Base-by-base conservation (phyloP, 129 eudicot genomes). In the Heracleum sosnowskyi region DNA sequence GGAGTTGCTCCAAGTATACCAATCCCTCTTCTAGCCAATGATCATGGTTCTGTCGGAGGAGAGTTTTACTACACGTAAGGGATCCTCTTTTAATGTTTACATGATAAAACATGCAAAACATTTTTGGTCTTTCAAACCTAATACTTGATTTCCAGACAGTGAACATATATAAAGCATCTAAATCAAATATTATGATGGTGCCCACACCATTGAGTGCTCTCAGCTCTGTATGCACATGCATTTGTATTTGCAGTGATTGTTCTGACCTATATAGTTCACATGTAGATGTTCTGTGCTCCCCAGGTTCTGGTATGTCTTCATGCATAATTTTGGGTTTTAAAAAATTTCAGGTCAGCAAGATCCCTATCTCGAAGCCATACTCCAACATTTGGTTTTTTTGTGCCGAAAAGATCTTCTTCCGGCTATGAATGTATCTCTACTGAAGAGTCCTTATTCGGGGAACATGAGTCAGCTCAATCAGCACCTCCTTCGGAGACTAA, bases 271-370 rank as follows among this genome's bases (percentile, higher is more conserved):
- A 31, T 12, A 4, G 37, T 64, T 64, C 37, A 63, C 69, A 12
- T 64, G 22, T 64, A 29, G 39, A 66, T 66, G 40, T 31, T 29
- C 72, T 31, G 75, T 39, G 29, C 42, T 22, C 28, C 39, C 4
- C 47, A 36, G 12, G 69, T 78, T 35, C 60, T 20, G 40, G 40
- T 47, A 46, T 28, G 68, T 39, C 7, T 53, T 29, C 17, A 55
- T 77, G 49, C 34, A 53, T 26, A 26, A 9, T 36, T 71, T 51
- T 57, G 26, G 37, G 20, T 22, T 82, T 78, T 53, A 20, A 70
- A 29, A 8, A 40, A 36, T 45, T 76, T 82, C 89, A 92, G 97
- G 84, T 92, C 97, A 82, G 97, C 97, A 44, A 88, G 97, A 88
- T 92, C 96, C 35, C 82, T 92, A 79, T 79, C 89, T 41, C 84